These are phyloP conservation scores for Sanghuangporus weigelae DNA, from an alignment of 1,284 basidiomycete species.

Conservation along the genomic window DNA sequence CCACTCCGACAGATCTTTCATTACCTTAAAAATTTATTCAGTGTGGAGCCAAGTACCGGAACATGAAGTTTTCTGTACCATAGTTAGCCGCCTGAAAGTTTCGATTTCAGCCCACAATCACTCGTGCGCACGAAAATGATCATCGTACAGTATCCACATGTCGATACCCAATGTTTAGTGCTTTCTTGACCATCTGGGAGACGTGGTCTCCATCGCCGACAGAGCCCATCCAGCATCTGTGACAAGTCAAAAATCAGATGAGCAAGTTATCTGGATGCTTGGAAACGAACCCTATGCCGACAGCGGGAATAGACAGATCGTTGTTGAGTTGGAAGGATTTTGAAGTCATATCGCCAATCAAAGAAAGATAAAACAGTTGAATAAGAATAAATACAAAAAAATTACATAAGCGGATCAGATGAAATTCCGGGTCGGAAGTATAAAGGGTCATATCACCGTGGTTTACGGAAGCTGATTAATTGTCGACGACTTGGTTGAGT, in stretches of 20 bases:
- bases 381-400: not conserved
- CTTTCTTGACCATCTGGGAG: slow-evolving; percentile 56
- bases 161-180: slow-evolving; percentile 69
- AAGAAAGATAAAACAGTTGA: not conserved
- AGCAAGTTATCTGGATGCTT: not conserved
- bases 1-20: slow-evolving; percentile 71
- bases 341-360: not conserved
- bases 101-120: not conserved
- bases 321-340: slow-evolving; percentile 2
- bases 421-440: not conserved
- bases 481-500: not conserved
- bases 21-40: slow-evolving; percentile 33
- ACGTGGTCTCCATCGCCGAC: slow-evolving; percentile 42
- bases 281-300: slow-evolving; percentile 4
- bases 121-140: not conserved
- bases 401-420: not conserved
- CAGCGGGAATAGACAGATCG: not conserved
- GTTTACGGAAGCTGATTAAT: not conserved
- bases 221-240: not conserved
- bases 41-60: not conserved
- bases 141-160: slow-evolving; percentile 58
- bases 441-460: not conserved
- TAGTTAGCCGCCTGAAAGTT: slow-evolving; percentile 32
- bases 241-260: not conserved
- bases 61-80: slow-evolving; percentile 19